Conservation (phyloP, 2,329 filamentous ascomycete species). For the Bertia moriformis region DNA sequence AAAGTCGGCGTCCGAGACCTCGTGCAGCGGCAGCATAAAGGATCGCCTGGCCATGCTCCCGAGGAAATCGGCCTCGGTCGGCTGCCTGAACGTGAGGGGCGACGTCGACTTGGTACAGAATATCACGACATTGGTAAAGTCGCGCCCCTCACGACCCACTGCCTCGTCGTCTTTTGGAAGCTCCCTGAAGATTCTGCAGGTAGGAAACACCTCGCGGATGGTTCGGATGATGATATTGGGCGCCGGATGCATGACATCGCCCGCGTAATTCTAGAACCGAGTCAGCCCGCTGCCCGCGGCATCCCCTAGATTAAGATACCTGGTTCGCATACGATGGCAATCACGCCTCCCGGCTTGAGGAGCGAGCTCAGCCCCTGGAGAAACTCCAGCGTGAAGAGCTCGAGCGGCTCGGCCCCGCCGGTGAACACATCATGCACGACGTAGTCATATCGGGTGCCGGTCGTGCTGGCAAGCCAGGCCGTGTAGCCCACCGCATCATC, state of each 20-base stretch:
- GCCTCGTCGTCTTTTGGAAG: slow-evolving; percentile 31
- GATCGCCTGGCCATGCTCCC: slow-evolving; percentile 54
- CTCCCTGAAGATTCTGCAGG: slow-evolving; percentile 84
- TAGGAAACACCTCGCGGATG: slow-evolving; percentile 69
- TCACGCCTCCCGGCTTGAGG: slow-evolving; percentile 63
- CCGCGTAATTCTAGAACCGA: slow-evolving; percentile 68
- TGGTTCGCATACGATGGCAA: slow-evolving; percentile 60
- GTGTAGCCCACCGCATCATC: slow-evolving; percentile 68
- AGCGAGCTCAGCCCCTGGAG: slow-evolving; percentile 55
- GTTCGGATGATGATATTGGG: slow-evolving; percentile 70
- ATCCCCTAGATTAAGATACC: too few relatives aligned
- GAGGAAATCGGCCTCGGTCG: slow-evolving; percentile 52
- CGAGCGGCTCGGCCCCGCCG: slow-evolving; percentile 78
- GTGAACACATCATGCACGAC: slow-evolving; percentile 98
- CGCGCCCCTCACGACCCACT: slow-evolving; percentile 31
- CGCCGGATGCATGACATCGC: slow-evolving; percentile 65
- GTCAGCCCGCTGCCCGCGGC: slow-evolving; percentile 1
- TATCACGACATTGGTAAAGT: slow-evolving; percentile 92
- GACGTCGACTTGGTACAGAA: slow-evolving; percentile 62
- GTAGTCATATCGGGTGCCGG: slow-evolving; percentile 58
- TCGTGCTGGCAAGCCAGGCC: slow-evolving; percentile 22
- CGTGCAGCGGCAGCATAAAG: slow-evolving; percentile 59
- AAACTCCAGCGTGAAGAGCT: slow-evolving; percentile 79
- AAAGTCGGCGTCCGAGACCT: slow-evolving; percentile 42
- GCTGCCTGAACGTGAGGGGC: slow-evolving; percentile 49